phyloP scores from a whole-genome alignment of 352 stramenopile genomes.

The Phytophthora sojae region DNA sequence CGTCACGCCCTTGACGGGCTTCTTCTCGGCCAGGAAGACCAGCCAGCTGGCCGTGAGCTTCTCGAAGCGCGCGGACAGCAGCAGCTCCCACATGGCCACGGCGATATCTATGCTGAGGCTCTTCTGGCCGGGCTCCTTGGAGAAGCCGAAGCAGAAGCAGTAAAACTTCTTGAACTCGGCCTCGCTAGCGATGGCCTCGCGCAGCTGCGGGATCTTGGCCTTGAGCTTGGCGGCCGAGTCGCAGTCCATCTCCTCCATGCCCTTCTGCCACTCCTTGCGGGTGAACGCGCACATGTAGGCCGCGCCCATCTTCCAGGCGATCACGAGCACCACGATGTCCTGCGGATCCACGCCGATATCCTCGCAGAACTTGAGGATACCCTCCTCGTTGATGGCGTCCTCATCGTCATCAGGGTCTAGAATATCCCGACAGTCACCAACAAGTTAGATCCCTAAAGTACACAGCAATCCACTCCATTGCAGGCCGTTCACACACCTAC shows the following conservation, averaged over 20 bases:
- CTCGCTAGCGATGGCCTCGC: conserved; percentile 61
- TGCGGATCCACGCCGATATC: conserved; percentile 82
- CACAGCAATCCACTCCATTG: neutral
- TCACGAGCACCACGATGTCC: conserved; percentile 82
- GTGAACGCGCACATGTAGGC: conserved; percentile 89
- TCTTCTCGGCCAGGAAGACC: conserved; percentile 79
- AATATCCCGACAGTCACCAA: conserved; percentile 1
- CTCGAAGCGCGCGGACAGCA: conserved; percentile 70
- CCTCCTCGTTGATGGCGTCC: conserved; percentile 75
- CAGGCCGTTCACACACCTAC: conserved; percentile 33
- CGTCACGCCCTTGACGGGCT: conserved; percentile 82
- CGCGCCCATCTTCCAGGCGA: conserved; percentile 90
- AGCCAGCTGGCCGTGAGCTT: conserved; percentile 79
- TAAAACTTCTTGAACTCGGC: conserved; percentile 86
- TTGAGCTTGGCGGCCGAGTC: conserved; percentile 74
- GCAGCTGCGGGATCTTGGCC: conserved; percentile 62
- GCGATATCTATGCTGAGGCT: conserved; percentile 88
- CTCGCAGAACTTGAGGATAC: conserved; percentile 83
- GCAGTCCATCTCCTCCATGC: conserved; percentile 81
- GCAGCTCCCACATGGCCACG: conserved; percentile 87
- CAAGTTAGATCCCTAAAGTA: neutral
- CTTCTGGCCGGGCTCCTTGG: conserved; percentile 90
- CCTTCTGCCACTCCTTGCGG: conserved; percentile 81
- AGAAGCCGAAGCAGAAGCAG: conserved; percentile 89
- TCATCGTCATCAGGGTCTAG: conserved; percentile 60